Conservation (phyloP, 805 yeast species). For the Suhomyces prunicola region DNA sequence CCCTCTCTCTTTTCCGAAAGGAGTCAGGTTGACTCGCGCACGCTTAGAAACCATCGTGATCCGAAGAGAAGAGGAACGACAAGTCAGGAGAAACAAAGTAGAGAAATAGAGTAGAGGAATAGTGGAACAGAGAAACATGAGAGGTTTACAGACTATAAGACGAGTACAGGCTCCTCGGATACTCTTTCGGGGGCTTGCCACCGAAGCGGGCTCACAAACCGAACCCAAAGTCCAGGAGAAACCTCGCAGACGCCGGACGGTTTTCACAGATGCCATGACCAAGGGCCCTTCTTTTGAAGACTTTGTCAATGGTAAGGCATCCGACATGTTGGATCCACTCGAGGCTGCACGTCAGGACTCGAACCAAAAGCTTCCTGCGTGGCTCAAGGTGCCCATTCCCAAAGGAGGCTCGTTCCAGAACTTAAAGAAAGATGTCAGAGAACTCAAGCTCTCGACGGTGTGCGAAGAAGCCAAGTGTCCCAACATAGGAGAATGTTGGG, state of each 20-base stretch:
- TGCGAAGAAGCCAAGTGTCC: conserved; percentile 99
- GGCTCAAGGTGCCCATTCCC: conserved; percentile 97
- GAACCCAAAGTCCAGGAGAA: conserved; percentile 2
- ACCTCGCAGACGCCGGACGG: conserved; percentile 40
- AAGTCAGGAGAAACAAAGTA: not conserved
- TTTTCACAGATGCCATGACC: conserved; percentile 66
- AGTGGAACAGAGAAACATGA: not conserved
- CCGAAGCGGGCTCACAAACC: conserved; percentile 3
- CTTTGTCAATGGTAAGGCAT: conserved; percentile 79
- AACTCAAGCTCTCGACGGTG: conserved; percentile 86
- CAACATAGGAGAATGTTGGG: conserved; percentile 99
- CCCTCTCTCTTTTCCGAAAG: not conserved
- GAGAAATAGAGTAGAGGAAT: not conserved
- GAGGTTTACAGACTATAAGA: not conserved
- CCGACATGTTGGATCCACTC: conserved; percentile 70
- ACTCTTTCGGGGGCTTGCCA: conserved; percentile 7
- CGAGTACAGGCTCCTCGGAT: not conserved
- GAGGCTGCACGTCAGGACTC: conserved; percentile 69
- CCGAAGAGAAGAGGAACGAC: not conserved
- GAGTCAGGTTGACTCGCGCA: not conserved
- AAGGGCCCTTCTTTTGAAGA: conserved; percentile 94
- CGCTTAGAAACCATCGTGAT: conserved; percentile 2
- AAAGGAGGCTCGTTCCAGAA: conserved; percentile 82
- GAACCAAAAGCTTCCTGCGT: conserved; percentile 73
- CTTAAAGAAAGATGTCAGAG: conserved; percentile 82